These are phyloP conservation scores for Neoboletus subvelutipes DNA, from an alignment of 768 basidiomycete species.

Conservation along the genomic window DNA sequence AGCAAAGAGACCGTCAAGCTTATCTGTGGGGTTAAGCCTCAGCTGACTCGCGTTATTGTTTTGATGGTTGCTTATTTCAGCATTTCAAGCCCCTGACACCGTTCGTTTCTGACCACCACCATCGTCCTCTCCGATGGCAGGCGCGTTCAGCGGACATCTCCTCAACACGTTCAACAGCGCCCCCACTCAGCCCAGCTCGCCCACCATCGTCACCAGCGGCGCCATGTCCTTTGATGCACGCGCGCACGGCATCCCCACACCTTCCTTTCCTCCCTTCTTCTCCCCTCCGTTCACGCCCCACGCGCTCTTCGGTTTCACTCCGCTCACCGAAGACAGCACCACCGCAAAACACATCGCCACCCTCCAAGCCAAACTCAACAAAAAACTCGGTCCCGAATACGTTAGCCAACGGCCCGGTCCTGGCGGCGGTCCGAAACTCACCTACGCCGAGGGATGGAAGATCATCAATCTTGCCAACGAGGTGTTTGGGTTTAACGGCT, in stretches of 20 bases:
- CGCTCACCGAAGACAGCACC: slow-evolving; percentile 59
- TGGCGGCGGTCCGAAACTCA: slow-evolving; percentile 82
- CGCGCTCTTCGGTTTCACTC: slow-evolving; percentile 3
- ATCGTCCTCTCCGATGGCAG: slow-evolving; percentile 46
- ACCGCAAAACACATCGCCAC: slow-evolving; percentile 54
- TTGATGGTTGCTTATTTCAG: neutral
- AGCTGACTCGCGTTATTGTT: no score
- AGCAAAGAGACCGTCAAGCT: no score
- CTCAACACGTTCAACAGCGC: slow-evolving; percentile 41
- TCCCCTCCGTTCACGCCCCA: neutral
- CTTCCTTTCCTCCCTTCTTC: slow-evolving; percentile 4
- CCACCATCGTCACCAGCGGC: slow-evolving; percentile 46
- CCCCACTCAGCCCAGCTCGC: slow-evolving; percentile 22
- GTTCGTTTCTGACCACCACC: slow-evolving; percentile 15
- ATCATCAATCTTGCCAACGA: slow-evolving; percentile 98
- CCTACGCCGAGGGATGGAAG: slow-evolving; percentile 97
- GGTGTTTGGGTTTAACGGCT: slow-evolving; percentile 97
- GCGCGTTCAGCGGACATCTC: slow-evolving; percentile 58
- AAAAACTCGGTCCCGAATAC: slow-evolving; percentile 92
- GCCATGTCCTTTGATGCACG: slow-evolving; percentile 60
- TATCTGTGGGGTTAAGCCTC: no score
- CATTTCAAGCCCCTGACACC: neutral
- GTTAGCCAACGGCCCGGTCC: slow-evolving; percentile 88
- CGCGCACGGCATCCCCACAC: slow-evolving; percentile 46
- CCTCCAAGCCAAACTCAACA: slow-evolving; percentile 79